These are phyloP conservation scores for Gossypium mustelinum DNA, from an alignment of 345 rosid species.

Conservation along the genomic window DNA sequence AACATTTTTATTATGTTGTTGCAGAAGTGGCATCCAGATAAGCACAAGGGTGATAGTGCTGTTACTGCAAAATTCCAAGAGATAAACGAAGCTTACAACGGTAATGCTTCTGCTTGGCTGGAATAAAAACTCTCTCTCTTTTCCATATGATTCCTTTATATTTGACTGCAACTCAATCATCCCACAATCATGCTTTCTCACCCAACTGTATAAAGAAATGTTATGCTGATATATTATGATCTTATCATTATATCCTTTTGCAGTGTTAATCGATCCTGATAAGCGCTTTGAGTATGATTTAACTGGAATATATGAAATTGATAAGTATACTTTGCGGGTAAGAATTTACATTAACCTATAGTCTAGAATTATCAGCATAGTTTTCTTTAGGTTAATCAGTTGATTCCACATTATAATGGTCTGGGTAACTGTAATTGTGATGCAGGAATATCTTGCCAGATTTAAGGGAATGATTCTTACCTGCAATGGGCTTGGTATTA, in stretches of 20 bases:
- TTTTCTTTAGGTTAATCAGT: neutral
- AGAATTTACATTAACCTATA: conserved; percentile 23
- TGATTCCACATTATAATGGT: conserved; percentile 10
- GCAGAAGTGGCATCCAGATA: conserved; percentile 89
- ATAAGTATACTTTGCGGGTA: conserved; percentile 74
- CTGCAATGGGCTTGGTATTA: conserved; percentile 85
- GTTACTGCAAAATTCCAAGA: conserved; percentile 69
- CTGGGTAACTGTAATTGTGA: conserved; percentile 11
- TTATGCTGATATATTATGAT: conserved; percentile 14
- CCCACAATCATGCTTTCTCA: neutral
- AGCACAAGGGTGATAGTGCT: conserved; percentile 67
- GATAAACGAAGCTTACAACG: conserved; percentile 77
- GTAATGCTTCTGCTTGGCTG: conserved; percentile 29
- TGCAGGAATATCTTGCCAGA: conserved; percentile 81
- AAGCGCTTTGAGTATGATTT: conserved; percentile 74
- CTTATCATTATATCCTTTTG: conserved; percentile 16
- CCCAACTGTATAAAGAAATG: neutral
- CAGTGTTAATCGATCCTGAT: conserved; percentile 75
- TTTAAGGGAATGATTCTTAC: conserved; percentile 91
- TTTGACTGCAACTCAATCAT: neutral
- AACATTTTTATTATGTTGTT: conserved; percentile 12
- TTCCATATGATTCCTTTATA: neutral
- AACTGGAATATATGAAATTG: conserved; percentile 71
- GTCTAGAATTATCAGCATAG: neutral
- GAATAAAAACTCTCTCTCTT: neutral